Evolutionary conservation across 1,284 basidiomycete genomes (phyloP), one percentile per base, ranked within the genome.

Genomic region (Rhodotorula mucilaginosa): DNA sequence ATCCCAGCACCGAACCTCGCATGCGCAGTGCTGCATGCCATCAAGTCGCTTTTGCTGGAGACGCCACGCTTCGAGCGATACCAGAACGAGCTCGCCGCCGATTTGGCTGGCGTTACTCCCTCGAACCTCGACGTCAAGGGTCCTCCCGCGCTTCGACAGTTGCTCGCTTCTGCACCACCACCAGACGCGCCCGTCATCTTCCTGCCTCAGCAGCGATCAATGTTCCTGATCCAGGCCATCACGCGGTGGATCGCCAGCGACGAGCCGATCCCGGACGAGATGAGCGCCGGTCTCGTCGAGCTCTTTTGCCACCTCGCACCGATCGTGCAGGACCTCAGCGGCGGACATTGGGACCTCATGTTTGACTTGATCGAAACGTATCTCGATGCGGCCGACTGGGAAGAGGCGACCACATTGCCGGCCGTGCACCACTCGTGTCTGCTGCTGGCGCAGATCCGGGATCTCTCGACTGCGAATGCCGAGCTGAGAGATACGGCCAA

Each of bases 281-380:
- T 95, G 2, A 89, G 95, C 77, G 87, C 87, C 65, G 87, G 86
- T 62, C 87, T 97, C 81, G 88, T 90, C 0, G 82, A 88, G 71
- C 80, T 97, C 1, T 92, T 93, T 78, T 82, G 86, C 51, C 85
- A 90, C 69, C 83, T 99, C 2, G 89, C 89, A 2, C 93, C 96
- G 0, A 90, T 98, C 61, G 83, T 99, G 65, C 94, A 98, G 80
- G 90, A 88, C 77, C 84, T 97, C 0, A 84, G 87, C 7, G 97
- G 97, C 1, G 84, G 86, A 0, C 97, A 98, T 80, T 96, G 96
- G 92, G 91, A 93, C 64, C 86, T 94, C 60, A 88, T 97, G 23
- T 94, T 93, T 79, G 94, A 98, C 80, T 82, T 97, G 10, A 81
- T 97, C 29, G 93, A 97, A 80, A 90, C 86, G 66, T 93, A 92